Base-by-base conservation (phyloP, 768 basidiomycete genomes). In the Calocera cornea region DNA sequence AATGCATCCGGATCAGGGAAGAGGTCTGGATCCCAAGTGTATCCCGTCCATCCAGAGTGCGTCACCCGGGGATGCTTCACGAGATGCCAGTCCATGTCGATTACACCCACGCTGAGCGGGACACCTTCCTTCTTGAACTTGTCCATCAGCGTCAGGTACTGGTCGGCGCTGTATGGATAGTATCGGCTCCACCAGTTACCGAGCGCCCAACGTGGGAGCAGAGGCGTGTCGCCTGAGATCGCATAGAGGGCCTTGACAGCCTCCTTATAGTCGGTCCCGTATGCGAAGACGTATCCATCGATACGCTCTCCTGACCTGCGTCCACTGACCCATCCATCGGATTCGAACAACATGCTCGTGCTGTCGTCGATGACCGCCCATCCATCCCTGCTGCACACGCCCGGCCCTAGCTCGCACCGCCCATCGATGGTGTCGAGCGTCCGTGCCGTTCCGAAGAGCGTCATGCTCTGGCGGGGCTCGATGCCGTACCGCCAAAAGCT, bases 171-270 rank as follows among this genome's bases (percentile, higher is more conserved):
- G 71, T 72, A 72, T 67, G 67, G 50, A 69, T 71, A 71, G 40
- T 71, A 72, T 67, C 71, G 34, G 0, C 69, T 70, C 72, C 72
- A 72, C 72, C 72, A 72, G 47, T 72, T 72, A 0, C 72, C 72
- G 16, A 72, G 60, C 17, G 71, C 54, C 69, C 71, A 72, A 41
- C 72, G 36, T 7, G 72, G 72, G 12, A 72, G 34, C 11, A 71
- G 27, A 22, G 71, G 71, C 34, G 36, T 54, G 17, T 67, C 36
- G 27, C 72, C 72, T n/a, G 68, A 69, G 33, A 72, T 41, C 1
- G 66, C 54, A 67, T 69, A 68, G 44, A 72, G 70, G 1, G 68
- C 69, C 22, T 68, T 64, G 8, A 72, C 41, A 29, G 72, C 72
- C 24, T 54, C 66, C 17, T 70, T 68, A 67, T 69, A 72, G 34